Base-by-base conservation (phyloP, 257 asterid genomes). In the Plectranthus barbatus region DNA sequence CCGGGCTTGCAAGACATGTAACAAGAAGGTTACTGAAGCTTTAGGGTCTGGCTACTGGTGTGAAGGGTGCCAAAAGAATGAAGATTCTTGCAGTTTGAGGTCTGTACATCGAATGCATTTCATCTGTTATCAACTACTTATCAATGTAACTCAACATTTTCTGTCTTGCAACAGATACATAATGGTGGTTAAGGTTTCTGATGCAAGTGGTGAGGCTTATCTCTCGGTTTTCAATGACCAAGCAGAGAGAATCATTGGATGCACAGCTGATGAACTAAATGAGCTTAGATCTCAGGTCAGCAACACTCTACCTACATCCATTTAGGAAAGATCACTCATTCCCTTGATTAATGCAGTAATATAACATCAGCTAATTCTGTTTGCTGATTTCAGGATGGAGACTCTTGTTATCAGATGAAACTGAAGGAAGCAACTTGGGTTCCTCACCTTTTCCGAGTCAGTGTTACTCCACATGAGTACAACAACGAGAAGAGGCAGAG, bases 31-130 rank as follows among this genome's bases (percentile, higher is more conserved):
- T 1, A 82, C 90, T 3, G 94, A 86, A 45, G 91, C 83, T 61
- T n/a, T 83, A 53, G 95, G 84, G n/a, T 80, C 90, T 17, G 96
- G 97, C 12, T 89, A 82, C 60, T 81, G 96, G 92, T 93, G 99
- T 68, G 94, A 87, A 79, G 78, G 76, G 36, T 89, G 99, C 75
- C 83, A 81, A 70, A 82, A 82, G 82, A 79, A 78, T 13, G 90
- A 79, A 2, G 77, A 73, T 2, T 80, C 72, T 36, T 80, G 88
- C 77, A 84, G 72, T 57, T 72, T 90, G 70, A 89, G 99, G 99
- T 90, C 70, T 50, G 64, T 44, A 40, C 51, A 51, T 9, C 4
- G 42, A 36, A 39, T 64, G 14, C 40, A n/a, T 47, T 31, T 4
- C 3, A 19, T 40, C 56, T 9, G 6, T 53, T 50, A 8, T 48